Evolutionary conservation across 2,329 filamentous ascomycete genomes (phyloP), one percentile per base, ranked within the genome.

Genomic region (Leptodontidium sp.): DNA sequence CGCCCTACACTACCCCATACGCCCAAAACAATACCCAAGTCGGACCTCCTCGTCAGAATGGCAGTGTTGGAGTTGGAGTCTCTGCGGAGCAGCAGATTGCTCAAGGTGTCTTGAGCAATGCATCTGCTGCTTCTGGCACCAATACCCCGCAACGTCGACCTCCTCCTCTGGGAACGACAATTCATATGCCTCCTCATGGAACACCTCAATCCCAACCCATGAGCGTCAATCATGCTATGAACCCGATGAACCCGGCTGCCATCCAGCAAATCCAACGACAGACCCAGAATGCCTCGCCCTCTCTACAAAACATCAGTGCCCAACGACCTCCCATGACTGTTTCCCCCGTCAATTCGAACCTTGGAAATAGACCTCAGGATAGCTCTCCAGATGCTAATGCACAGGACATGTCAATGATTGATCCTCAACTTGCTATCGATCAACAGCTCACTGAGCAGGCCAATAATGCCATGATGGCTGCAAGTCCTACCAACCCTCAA

Each of bases 11-110:
- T 9, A 77, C 75, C 6, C 77, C 75, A 43, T 77, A 77, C 62
- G 70, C 75, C 14, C 69, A 72, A n/a, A 74, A 68, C 65, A 74
- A 73, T 69, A 66, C 68, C 17, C 74, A 72, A 62, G 61, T 70
- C 26, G 70, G 66, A 38, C 64, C 70, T 14, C 62, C 73, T 21
- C 68, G 75, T 50, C 73, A 75, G 57, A 76, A 75, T 74, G 71
- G 70, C 35, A 71, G 66, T 57, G 68, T 59, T 53, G 73, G 71
- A 15, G 65, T 59, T 55, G 72, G 71, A 64, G 72, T 75, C 14
- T 77, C 76, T 58, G 77, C 76, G 58, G 77, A 78, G 64, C 77
- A 78, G 68, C 77, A 78, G 70, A 78, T 78, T 71, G 76, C 76
- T 29, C 75, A 77, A 68, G 77, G 77, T 52, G 71, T 77, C 67